A percentile compares a stretch with the other conserved stretches of the same genome.
Evolutionary conservation across 2,329 filamentous ascomycete species (phyloP).

Genomic region (Talaromyces islandicus): DNA sequence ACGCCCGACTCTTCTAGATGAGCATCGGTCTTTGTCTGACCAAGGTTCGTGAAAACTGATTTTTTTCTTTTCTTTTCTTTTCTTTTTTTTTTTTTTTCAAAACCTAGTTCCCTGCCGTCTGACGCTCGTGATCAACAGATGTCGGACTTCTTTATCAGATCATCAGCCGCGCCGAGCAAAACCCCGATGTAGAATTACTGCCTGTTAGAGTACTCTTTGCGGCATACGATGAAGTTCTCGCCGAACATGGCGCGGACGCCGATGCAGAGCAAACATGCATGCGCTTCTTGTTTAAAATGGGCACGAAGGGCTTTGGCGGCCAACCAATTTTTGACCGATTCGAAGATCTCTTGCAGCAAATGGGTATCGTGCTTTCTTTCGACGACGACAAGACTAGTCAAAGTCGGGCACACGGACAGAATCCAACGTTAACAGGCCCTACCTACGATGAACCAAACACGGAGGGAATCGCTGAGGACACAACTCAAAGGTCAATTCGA

Average conservation of each 20-base stretch:
- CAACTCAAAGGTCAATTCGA: constrained; percentile 23
- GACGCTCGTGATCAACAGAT: constrained; percentile 48
- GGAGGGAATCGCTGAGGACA: constrained; percentile 21
- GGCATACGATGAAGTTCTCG: constrained; percentile 73
- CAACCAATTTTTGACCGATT: constrained; percentile 64
- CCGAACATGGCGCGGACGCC: constrained; percentile 62
- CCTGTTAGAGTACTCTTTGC: constrained; percentile 73
- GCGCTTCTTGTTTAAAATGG: constrained; percentile 72
- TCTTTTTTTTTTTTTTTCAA: neutral
- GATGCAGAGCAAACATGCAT: constrained; percentile 71
- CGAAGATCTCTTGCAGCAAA: constrained; percentile 57
- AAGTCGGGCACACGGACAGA: constrained; percentile 25
- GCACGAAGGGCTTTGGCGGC: constrained; percentile 52
- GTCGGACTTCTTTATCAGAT: constrained; percentile 73
- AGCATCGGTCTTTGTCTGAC: constrained; percentile 50
- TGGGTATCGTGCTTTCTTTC: constrained; percentile 68
- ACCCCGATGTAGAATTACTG: constrained; percentile 58
- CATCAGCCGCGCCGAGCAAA: constrained; percentile 63
- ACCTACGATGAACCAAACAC: constrained; percentile 13
- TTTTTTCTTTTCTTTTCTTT: no score
- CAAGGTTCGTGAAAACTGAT: constrained; percentile 42
- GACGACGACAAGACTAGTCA: constrained; percentile 35
- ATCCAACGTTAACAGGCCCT: constrained; percentile 16
- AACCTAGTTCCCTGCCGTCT: neutral
- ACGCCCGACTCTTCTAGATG: constrained; percentile 34